Base-by-base conservation (phyloP, 257 asterid species). In the Solanum ossicruentum region DNA sequence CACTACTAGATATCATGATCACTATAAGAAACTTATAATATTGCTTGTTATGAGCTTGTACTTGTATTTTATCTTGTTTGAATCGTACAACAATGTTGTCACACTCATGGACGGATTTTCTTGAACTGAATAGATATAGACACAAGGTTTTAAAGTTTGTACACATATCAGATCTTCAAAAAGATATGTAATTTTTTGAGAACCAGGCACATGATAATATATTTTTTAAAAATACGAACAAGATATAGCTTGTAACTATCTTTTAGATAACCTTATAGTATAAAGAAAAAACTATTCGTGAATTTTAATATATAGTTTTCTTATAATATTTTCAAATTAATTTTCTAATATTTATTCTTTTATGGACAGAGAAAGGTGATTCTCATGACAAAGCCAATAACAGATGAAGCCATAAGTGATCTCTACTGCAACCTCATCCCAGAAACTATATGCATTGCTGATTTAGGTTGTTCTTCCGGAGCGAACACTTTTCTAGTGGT, bases 311-410 rank as follows among this genome's bases (percentile, higher is more conserved):
- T 11, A 36, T 36, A 10, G 13, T 36, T 67, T 0, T 0, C 7
- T 67, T 67, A 32, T 3, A 32, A 36, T 8, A 67, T 13, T 28
- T 26, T 1, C 0, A 15, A 51, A 10, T 80, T 60, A 20, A 58
- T 17, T 12, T 47, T 11, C 1, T 47, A 11, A 8, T 80, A 5
- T 12, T 28, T 80, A 7, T 80, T 16, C 1, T 12, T 6, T 26
- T 10, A 54, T 55, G 60, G 47, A 80, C 88, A 91, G 93, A 32
- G 88, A 87, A 81, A 89, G 84, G 92, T 88, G 84, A 90, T 91
- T 55, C 87, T 78, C 45, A 89, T 86, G 92, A 89, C 91, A 17
- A 87, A 81, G 85, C 82, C 86, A 41, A 85, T 93, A 72, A 71
- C 23, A 17, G 91, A 88, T 56, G 90, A 88, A 63, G 93, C 94